A percentile compares a stretch with the other conserved stretches of the same genome.
Conservation (phyloP, 169 alveolate species). For the Eimeria maxima region DNA sequence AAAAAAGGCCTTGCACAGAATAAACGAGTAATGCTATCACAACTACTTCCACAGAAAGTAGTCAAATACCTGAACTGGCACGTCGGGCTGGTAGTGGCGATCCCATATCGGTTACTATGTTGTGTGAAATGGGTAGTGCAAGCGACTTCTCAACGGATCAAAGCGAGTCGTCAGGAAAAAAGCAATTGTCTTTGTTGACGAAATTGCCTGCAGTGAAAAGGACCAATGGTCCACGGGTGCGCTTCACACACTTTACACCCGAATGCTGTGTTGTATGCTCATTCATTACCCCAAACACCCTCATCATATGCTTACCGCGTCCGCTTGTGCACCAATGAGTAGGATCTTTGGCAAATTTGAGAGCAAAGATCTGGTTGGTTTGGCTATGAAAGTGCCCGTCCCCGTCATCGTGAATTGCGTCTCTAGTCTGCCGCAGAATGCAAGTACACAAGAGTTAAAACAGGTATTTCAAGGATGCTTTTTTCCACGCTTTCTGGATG, state of each 20-base stretch:
- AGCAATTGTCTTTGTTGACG: not conserved
- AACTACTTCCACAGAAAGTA: not conserved
- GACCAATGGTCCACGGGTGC: conserved; percentile 25
- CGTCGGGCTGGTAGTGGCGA: not conserved
- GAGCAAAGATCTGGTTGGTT: conserved; percentile 36
- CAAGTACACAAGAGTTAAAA: not conserved
- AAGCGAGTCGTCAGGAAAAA: not conserved
- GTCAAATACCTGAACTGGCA: not conserved
- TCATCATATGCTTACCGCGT: not conserved
- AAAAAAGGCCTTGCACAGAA: not conserved
- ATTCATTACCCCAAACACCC: not conserved
- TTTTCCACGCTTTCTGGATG: conserved; percentile 30
- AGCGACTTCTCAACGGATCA: not conserved
- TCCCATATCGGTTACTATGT: not conserved
- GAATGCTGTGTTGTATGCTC: not conserved
- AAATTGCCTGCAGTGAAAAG: conserved; percentile 12
- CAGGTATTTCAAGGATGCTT: not conserved
- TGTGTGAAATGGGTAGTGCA: not conserved
- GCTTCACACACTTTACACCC: not conserved
- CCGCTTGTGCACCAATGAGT: conserved; percentile 7
- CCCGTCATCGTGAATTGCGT: not conserved
- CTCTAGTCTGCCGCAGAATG: not conserved
- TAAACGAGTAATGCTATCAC: not conserved
- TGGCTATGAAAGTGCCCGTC: not conserved
- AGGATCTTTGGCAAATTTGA: not conserved